Base-by-base conservation (phyloP, 2,329 filamentous ascomycete species). In the Piedraia hortae region DNA sequence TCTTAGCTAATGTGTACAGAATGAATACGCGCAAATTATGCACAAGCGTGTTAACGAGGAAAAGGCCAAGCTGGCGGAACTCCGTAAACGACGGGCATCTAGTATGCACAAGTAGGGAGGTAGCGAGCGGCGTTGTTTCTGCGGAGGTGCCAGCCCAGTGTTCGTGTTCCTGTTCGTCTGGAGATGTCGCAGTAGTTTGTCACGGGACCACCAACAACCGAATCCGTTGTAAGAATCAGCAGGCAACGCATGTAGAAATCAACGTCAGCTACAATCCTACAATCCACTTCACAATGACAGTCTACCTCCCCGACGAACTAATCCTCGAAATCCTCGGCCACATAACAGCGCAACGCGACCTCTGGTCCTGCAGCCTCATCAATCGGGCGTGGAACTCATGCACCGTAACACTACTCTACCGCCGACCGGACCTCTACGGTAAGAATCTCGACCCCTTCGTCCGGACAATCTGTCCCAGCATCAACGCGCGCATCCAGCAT, bases 41-140 rank as follows among this genome's bases (percentile, higher is more conserved):
- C 77, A 85, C 60, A 88, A 85, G 73, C 85, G 85, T 59, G 75
- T 93, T 46, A 61, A 67, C 48, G 85, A 97, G 62, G 73, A 78
- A 61, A 90, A 91, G 67, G 61, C 72, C 49, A 69, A 71, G 56
- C 82, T 85, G 62, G 69, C 68, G 43, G 82, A 93, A 59, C 59
- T 71, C 53, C 75, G 78, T 62, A 93, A 93, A 78, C 70, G 85
- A 52, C 68, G 85, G 51, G 82, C 82, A 43, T 88, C 74, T 52
- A 91, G 82, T 46, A 77, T 88, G 70, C 68, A 61, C 62, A 82
- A 82, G 60, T 62, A 62, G 53, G 38, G 21, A 21, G 18, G 4
- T 16, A 21, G 23, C 18, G 22, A 10, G n/a, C n/a, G n/a, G n/a
- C n/a, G n/a, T n/a, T n/a, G n/a, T n/a, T n/a, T n/a, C n/a, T n/a